These are phyloP conservation scores for Cydonia oblonga DNA, from an alignment of 331 rosid species.

Conservation along the genomic window DNA sequence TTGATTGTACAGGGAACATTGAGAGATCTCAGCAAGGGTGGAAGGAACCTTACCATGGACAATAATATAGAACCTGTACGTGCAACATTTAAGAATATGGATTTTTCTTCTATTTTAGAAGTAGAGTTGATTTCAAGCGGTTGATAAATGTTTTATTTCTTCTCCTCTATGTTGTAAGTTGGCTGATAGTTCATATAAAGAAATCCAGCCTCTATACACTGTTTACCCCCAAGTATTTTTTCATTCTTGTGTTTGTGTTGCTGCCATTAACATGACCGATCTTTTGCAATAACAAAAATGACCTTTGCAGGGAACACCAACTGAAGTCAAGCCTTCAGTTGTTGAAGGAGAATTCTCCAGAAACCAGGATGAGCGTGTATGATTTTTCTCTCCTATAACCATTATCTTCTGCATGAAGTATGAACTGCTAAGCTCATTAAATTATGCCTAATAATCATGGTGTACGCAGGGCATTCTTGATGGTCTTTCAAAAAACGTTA, in stretches of 20 bases:
- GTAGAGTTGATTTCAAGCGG: not conserved
- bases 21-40: constrained; percentile 95
- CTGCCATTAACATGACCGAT: not conserved
- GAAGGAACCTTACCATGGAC: constrained; percentile 52
- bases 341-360: constrained; percentile 39
- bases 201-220: not conserved
- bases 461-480: constrained; percentile 47
- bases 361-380: constrained; percentile 56
- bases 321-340: constrained; percentile 64
- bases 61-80: constrained; percentile 65
- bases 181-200: not conserved
- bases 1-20: constrained; percentile 72
- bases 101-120: not conserved
- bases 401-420: constrained; percentile 6
- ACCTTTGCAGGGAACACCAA: constrained; percentile 51
- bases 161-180: not conserved
- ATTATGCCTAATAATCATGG: constrained; percentile 12
- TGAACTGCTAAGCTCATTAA: constrained; percentile 7
- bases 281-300: constrained; percentile 6
- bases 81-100: constrained; percentile 6
- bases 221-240: not conserved
- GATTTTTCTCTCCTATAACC: constrained; percentile 3
- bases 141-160: not conserved
- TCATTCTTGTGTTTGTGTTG: no score
- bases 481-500: constrained; percentile 35